These are phyloP conservation scores for Aspergillus candidus DNA, from an alignment of 2,329 filamentous ascomycete species.

Conservation along the genomic window DNA sequence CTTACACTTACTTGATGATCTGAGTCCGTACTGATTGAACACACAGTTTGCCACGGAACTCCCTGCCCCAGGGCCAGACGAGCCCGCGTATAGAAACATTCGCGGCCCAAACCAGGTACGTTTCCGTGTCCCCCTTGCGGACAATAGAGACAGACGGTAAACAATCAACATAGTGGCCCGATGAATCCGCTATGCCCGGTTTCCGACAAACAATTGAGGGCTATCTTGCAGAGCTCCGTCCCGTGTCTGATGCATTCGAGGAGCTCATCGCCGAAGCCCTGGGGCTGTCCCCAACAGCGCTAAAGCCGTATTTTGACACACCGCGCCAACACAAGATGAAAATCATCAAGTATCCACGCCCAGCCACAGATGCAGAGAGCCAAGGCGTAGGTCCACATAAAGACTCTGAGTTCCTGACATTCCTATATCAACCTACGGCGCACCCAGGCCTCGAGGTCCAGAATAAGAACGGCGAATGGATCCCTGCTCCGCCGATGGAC, in stretches of 20 bases:
- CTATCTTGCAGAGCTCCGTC: slow-evolving; percentile 24
- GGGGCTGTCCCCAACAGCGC: slow-evolving; percentile 21
- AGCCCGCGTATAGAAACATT: slow-evolving; percentile 32
- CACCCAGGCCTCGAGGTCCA: slow-evolving; percentile 45
- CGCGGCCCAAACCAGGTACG: slow-evolving; percentile 32
- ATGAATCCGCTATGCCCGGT: slow-evolving; percentile 24
- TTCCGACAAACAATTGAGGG: slow-evolving; percentile 26
- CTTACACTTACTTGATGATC: slow-evolving; percentile 12
- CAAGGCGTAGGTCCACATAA: slow-evolving; percentile 44
- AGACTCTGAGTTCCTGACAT: slow-evolving; percentile 46
- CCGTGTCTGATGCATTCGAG: slow-evolving; percentile 23
- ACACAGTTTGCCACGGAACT: slow-evolving; percentile 32
- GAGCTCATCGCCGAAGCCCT: slow-evolving; percentile 30
- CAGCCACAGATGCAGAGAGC: slow-evolving; percentile 21
- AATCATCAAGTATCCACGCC: slow-evolving; percentile 42
- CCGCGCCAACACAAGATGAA: slow-evolving; percentile 33
- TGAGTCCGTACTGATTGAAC: no score
- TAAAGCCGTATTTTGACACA: slow-evolving; percentile 29
- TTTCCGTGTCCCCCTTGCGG: background rate
- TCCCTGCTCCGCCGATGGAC: slow-evolving; percentile 40
- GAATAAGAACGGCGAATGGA: slow-evolving; percentile 43
- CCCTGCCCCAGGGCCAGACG: slow-evolving; percentile 27
- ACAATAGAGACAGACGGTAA: background rate
- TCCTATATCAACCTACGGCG: slow-evolving; percentile 41
- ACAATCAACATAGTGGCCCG: slow-evolving; percentile 25